A percentile compares a stretch with the other conserved stretches of the same genome.
Evolutionary conservation across 2,329 filamentous ascomycete genomes (phyloP).

Genomic region (Xylariaceae sp.): DNA sequence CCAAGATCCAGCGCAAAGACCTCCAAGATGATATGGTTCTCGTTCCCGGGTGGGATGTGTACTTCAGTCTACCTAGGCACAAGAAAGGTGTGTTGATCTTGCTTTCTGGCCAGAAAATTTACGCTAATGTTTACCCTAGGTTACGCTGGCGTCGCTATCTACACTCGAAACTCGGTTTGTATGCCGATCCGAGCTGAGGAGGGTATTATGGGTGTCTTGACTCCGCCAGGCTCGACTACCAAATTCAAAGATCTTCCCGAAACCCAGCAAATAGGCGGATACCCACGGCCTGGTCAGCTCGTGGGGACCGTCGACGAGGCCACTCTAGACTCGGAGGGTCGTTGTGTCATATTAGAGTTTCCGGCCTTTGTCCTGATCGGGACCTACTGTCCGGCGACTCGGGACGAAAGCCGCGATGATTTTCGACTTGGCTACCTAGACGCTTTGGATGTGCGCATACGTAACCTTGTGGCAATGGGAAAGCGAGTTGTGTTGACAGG

Average conservation of each 20-base stretch:
- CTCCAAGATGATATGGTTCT: constrained; percentile 93
- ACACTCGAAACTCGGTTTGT: constrained; percentile 83
- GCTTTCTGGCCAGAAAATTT: background rate
- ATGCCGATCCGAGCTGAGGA: constrained; percentile 87
- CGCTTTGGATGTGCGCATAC: constrained; percentile 75
- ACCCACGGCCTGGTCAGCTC: constrained; percentile 69
- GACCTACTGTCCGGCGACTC: constrained; percentile 85
- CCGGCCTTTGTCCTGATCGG: constrained; percentile 91
- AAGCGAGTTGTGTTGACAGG: constrained; percentile 84
- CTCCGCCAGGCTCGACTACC: constrained; percentile 64
- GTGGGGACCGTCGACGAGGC: constrained; percentile 60
- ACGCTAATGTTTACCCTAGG: constrained; percentile 46
- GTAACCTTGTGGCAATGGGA: constrained; percentile 75
- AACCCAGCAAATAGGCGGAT: constrained; percentile 80
- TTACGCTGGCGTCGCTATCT: constrained; percentile 93
- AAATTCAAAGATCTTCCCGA: constrained; percentile 71
- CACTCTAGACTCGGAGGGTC: constrained; percentile 81
- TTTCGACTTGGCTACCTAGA: constrained; percentile 79
- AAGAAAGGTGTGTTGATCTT: too few relatives aligned
- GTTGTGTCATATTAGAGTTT: constrained; percentile 88
- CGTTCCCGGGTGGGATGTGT: constrained; percentile 92
- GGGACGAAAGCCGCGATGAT: constrained; percentile 76
- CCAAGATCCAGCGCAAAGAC: constrained; percentile 93
- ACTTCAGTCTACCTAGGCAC: constrained; percentile 85
- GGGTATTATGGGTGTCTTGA: constrained; percentile 80